phyloP scores from a whole-genome alignment of 2,329 filamentous ascomycete species.

The Aspergillus awamori region DNA sequence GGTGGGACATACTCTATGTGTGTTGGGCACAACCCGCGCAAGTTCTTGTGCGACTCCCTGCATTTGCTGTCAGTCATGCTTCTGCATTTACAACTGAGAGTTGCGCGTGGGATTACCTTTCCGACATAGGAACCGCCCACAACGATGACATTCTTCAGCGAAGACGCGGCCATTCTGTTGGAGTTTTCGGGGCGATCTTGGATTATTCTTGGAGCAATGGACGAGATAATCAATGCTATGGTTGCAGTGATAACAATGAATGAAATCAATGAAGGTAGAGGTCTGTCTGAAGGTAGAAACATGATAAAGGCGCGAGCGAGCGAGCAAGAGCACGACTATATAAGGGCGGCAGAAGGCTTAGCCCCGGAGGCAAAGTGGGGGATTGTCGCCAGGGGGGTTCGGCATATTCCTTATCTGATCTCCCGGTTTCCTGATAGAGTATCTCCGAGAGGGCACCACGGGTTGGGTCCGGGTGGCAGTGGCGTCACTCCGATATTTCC shows the following conservation, averaged over 20 bases:
- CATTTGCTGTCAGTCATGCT: conserved; percentile 12
- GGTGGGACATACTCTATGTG: conserved; percentile 34
- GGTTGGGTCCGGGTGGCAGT: background rate
- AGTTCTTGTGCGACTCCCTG: conserved; percentile 39
- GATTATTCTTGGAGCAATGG: background rate
- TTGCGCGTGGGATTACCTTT: conserved; percentile 22
- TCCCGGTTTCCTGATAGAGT: background rate
- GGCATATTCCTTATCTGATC: conserved; percentile 9
- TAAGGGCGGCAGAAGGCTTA: conserved; percentile 12
- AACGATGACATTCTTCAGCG: conserved; percentile 40
- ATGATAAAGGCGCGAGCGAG: background rate
- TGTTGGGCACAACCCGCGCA: conserved; percentile 35
- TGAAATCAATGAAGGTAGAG: background rate
- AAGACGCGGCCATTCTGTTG: conserved; percentile 28
- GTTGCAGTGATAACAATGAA: background rate
- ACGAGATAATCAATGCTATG: background rate
- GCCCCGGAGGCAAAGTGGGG: background rate
- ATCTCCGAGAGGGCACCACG: conserved; percentile 1
- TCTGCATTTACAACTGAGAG: no score
- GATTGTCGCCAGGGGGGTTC: background rate
- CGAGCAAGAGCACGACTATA: background rate
- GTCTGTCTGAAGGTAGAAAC: background rate
- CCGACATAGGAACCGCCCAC: conserved; percentile 43
- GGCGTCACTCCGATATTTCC: background rate
- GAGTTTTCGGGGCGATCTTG: background rate